phyloP scores from a whole-genome alignment of 2,329 filamentous ascomycete species.

The Fusarium floridanum region DNA sequence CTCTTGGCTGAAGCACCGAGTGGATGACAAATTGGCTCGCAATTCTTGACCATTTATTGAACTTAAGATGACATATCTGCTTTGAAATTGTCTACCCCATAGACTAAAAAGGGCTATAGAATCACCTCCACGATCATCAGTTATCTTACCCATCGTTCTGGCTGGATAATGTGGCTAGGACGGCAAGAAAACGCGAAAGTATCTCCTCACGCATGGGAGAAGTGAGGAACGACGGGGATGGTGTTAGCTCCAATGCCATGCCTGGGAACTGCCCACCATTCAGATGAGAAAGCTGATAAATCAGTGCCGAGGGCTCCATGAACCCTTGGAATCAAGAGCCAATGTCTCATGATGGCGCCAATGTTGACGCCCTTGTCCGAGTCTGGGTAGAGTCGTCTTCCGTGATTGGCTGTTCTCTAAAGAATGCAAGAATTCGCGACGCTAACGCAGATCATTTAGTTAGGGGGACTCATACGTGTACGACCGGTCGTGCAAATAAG shows the following conservation, averaged over 20 bases:
- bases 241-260: not conserved
- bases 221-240: not conserved
- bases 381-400: not conserved
- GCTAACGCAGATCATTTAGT: not conserved
- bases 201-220: not conserved
- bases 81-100: not conserved
- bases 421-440: not conserved
- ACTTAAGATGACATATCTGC: not conserved
- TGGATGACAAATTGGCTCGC: not conserved
- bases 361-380: not conserved
- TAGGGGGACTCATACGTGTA: no score
- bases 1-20: not conserved
- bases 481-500: no score
- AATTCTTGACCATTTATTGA: not conserved
- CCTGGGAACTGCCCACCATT: not conserved
- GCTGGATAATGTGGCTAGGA: not conserved
- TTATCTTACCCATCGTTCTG: not conserved
- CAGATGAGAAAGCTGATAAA: not conserved
- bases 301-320: not conserved
- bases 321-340: not conserved
- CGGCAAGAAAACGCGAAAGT: not conserved
- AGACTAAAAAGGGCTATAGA: not conserved
- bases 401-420: not conserved
- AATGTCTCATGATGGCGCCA: not conserved
- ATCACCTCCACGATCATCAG: not conserved